Evolutionary conservation across 805 yeast species (phyloP), one percentile per base, ranked within the genome.

Genomic region (Barnettozyma sp.): DNA sequence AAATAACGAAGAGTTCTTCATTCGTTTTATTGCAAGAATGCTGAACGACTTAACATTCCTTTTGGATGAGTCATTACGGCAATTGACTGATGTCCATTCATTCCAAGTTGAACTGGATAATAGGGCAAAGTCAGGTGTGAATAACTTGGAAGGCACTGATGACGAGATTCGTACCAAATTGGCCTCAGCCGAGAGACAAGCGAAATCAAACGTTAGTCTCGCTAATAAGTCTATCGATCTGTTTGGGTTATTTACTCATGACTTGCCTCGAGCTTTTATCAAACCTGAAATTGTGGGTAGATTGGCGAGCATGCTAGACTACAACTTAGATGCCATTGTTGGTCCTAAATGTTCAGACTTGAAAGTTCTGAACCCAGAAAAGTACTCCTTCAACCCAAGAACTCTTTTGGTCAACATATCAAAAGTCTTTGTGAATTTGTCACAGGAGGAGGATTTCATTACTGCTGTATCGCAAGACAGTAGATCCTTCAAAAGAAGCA

Each of bases 251-350:
- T 92, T 88, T 55, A 86, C 97, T 0, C 68, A 74, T 40, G 90
- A 90, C 43, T 84, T 85, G 8, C 96, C 97, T 7, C 68, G 65
- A 34, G 90, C 95, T 0, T 92, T 92, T 60, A 76, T 78, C 4
- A 81, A 85, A 28, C 76, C 84, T 2, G 98, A 92, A 59, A 78
- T 92, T 50, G 95, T 90, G 27, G 95, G 87, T 50, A 72, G 98
- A 58, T 66, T 92, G 43, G 95, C 98, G 0, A 87, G 95, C 30
- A 92, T 92, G 99, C 66, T 92, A 55, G 82, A 92, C 62, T 90
- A 88, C 60, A 92, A 92, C 55, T 65, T 92, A 42, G 82, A 77
- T 33, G 86, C 90, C n/a, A 66, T 92, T 59, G 97, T 87, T 18
- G 99, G 99, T 1, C 97, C 97, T 12, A 82, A 82, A 54, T 88